phyloP scores from a whole-genome alignment of 192 early-diverging fungal species.

The Bifiguratus adelaidae region DNA sequence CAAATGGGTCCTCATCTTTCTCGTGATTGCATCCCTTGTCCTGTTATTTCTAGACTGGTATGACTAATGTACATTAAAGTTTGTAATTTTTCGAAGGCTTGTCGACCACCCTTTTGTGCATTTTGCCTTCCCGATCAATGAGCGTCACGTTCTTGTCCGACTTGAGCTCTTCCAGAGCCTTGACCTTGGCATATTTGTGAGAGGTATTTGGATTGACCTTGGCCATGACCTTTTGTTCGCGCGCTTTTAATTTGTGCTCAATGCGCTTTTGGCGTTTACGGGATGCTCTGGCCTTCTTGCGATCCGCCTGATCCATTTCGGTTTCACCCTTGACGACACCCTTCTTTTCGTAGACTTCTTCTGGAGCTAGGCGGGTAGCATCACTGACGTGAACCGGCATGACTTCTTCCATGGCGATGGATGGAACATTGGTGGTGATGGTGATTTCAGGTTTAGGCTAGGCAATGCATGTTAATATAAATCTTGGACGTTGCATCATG shows the following conservation, averaged over 20 bases:
- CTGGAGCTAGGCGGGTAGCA: conserved; percentile 73
- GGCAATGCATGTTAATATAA: background rate
- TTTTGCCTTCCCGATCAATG: too few species aligned
- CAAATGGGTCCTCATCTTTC: conserved; percentile 63
- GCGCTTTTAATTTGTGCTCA: conserved; percentile 37
- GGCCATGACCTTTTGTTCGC: conserved; percentile 28
- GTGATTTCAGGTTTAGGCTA: conserved; percentile 61
- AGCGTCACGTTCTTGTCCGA: too few species aligned
- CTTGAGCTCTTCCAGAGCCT: too few species aligned
- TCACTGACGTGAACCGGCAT: conserved; percentile 79
- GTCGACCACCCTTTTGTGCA: too few species aligned
- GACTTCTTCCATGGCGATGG: conserved; percentile 92
- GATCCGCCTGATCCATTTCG: conserved; percentile 70
- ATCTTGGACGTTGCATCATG: background rate
- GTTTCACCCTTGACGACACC: conserved; percentile 61
- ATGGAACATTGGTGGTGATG: conserved; percentile 66
- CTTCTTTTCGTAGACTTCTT: conserved; percentile 81
- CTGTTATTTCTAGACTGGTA: conserved; percentile 75
- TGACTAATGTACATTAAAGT: too few species aligned
- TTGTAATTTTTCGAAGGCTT: too few species aligned
- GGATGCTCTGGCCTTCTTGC: conserved; percentile 53
- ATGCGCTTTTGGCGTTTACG: conserved; percentile 60
- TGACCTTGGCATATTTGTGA: too few species aligned
- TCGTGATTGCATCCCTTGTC: conserved; percentile 61
- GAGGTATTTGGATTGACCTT: too few species aligned